A percentile compares a stretch with the other conserved stretches of the same genome.
These are phyloP conservation scores for Globisporangium rhizosaccharum DNA, from an alignment of 352 stramenopile genomes.

Conservation along the genomic window DNA sequence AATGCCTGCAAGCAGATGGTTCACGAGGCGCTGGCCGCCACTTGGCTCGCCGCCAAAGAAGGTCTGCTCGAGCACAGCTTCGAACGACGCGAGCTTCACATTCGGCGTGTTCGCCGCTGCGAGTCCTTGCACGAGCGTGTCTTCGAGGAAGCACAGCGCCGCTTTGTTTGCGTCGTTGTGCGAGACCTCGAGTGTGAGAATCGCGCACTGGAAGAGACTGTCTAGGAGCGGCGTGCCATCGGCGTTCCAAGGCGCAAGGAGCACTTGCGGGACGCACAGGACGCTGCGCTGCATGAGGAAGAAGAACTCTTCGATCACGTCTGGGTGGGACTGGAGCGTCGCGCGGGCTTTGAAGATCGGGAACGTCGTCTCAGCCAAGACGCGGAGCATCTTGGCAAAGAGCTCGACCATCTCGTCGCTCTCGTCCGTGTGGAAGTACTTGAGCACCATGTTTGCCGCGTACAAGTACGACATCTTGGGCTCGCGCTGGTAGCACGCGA, in stretches of 20 bases:
- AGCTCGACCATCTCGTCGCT: conserved; percentile 34
- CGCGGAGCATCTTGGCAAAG: conserved; percentile 51
- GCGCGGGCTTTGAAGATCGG: conserved; percentile 67
- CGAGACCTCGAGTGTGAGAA: conserved; percentile 85
- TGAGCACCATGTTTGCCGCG: conserved; percentile 76
- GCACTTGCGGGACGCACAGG: conserved; percentile 70
- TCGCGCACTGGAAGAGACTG: conserved; percentile 79
- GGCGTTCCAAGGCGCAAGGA: conserved; percentile 40
- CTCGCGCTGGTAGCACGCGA: conserved; percentile 66
- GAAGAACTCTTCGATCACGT: conserved; percentile 96
- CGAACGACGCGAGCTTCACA: conserved; percentile 11
- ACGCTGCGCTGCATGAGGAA: conserved; percentile 91
- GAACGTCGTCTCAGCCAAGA: conserved; percentile 72
- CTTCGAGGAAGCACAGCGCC: conserved; percentile 91
- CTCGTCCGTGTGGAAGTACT: conserved; percentile 46
- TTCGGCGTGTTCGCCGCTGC: conserved; percentile 13
- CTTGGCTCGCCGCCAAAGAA: conserved; percentile 14
- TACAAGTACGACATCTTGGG: conserved; percentile 88
- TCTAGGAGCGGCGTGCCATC: conserved; percentile 47
- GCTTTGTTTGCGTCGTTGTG: conserved; percentile 94
- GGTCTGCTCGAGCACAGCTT: conserved; percentile 19
- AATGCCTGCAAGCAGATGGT: conserved; percentile 53
- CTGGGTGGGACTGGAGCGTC: conserved; percentile 76
- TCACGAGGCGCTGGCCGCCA: conserved; percentile 49
- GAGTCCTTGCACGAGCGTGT: conserved; percentile 26